These are phyloP conservation scores for Metschnikowia chrysomelidarum DNA, from an alignment of 805 yeast genomes.

Conservation along the genomic window DNA sequence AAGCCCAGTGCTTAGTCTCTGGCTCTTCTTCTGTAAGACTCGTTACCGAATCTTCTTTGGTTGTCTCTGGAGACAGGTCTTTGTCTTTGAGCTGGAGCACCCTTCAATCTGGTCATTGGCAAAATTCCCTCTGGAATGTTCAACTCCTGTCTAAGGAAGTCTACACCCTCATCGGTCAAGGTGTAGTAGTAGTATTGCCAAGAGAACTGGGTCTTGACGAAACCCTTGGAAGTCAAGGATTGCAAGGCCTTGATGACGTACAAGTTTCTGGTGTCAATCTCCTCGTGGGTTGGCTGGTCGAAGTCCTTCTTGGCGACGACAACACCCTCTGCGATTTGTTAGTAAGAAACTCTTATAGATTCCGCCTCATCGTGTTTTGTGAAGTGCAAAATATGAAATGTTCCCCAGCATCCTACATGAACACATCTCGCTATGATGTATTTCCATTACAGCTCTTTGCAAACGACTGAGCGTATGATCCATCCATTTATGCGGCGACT, in stretches of 20 bases:
- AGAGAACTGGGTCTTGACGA: conserved; percentile 99
- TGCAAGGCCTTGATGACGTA: conserved; percentile 98
- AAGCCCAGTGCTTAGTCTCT: conserved; percentile 38
- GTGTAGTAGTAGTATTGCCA: conserved; percentile 99
- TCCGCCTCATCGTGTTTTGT: too few species aligned
- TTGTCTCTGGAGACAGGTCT: conserved; percentile 41
- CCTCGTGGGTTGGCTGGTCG: conserved; percentile 97
- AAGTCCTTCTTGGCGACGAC: conserved; percentile 99
- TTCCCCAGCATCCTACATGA: too few species aligned
- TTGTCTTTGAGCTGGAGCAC: conserved; percentile 81
- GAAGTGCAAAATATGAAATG: too few species aligned
- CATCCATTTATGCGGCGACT: too few species aligned
- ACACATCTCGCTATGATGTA: too few species aligned
- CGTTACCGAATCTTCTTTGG: conserved; percentile 44
- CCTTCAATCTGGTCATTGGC: conserved; percentile 97
- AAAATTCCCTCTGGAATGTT: conserved; percentile 98
- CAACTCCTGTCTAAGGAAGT: conserved; percentile 96
- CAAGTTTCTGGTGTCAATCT: conserved; percentile 96
- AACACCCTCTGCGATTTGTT: conserved; percentile 80
- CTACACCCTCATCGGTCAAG: conserved; percentile 99
- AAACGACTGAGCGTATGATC: too few species aligned
- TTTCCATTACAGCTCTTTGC: too few species aligned
- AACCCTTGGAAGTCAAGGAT: conserved; percentile 98
- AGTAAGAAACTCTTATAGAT: conserved; percentile 10
- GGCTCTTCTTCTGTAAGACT: conserved; percentile 62